Evolutionary conservation across 257 asterid genomes (phyloP), one percentile per base, ranked within the genome.

Genomic region (Solanum paucissectum): DNA sequence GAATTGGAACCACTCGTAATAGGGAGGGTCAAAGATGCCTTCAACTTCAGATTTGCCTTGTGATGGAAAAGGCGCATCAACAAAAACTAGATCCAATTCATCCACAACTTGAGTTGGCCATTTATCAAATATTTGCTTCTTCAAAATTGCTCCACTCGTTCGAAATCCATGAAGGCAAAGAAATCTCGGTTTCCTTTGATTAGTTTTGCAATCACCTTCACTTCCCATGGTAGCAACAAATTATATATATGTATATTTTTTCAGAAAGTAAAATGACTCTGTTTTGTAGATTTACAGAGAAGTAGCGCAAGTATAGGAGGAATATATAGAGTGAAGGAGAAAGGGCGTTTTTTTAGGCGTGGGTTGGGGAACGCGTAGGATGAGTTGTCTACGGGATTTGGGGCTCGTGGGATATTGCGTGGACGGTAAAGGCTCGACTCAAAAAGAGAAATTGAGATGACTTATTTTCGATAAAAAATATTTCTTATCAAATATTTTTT

Each of bases 1-100:
- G 91, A 93, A 95, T 86, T 95, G 99, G 89, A 97, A 95, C 99
- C 99, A 97, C 90, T 97, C 98, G 64, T 94, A 97, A 91, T 95
- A 97, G 5, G 99, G 99, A 89, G 99, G 99, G 88, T 97, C 98
- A 34, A 97, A 97, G 5, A 94, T 93, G 3, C 98, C 99, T 85
- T 97, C 98, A 36, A 97, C 99, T 0, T 95, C 99, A 8, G 98
- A 95, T 93, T 95, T 95, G 0, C 98, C 99, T 32, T 52, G 92
- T 75, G 91, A 88, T 0, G 96, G 94, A 88, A 94, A 95, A 69
- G 98, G 96, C 42, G 98, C 99, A 88, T 97, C 98, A 21, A 89
- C 91, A 42, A 89, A 97, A 71, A 95, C 98, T 32, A 95, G 98
- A 92, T 97, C 98, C 82, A 97, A 79, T 52, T 94, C 92, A 4